These are phyloP conservation scores for Dovyalis caffra DNA, from an alignment of 345 rosid genomes.

Conservation along the genomic window DNA sequence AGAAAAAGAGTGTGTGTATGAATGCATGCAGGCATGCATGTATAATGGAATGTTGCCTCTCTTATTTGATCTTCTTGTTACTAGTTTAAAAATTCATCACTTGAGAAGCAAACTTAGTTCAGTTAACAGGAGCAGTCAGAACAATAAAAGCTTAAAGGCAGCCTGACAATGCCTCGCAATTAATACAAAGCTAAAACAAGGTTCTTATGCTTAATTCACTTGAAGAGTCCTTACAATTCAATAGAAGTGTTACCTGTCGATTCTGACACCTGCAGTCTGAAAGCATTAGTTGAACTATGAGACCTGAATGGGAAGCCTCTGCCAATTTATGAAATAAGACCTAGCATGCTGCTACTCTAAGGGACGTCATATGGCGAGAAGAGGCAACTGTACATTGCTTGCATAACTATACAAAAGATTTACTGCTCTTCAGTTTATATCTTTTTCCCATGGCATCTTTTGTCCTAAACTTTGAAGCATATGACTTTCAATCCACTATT, in stretches of 20 bases:
- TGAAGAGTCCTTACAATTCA: not conserved
- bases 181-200: not conserved
- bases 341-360: not conserved
- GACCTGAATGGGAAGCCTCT: not conserved
- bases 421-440: not conserved
- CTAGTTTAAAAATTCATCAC: not conserved
- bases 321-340: not conserved
- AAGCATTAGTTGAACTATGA: not conserved
- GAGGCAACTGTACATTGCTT: not conserved
- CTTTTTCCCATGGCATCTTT: not conserved
- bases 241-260: not conserved
- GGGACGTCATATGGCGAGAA: not conserved
- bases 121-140: not conserved
- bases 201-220: not conserved
- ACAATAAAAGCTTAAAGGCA: not conserved
- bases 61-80: not conserved
- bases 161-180: not conserved
- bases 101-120: not conserved
- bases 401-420: not conserved
- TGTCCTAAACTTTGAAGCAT: not conserved
- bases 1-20: not conserved
- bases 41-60: not conserved
- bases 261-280: not conserved
- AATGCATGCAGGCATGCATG: not conserved
- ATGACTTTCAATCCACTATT: not conserved